Evolutionary conservation across 2,329 filamentous ascomycete genomes (phyloP).

Genomic region (Epichloe glyceriae): DNA sequence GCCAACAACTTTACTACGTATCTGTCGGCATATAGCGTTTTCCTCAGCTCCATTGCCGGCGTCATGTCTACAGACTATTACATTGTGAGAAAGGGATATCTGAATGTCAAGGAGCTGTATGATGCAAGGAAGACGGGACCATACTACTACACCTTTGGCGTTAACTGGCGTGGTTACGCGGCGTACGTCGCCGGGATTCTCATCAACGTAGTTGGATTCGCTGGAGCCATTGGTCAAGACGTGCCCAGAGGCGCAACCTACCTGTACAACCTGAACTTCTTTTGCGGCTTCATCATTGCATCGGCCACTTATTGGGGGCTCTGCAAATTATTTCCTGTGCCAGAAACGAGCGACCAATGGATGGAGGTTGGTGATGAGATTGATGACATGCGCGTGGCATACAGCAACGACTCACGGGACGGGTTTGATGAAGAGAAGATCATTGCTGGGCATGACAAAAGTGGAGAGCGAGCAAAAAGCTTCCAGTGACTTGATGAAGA

Average conservation of each 20-base stretch:
- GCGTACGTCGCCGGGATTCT: conserved; percentile 75
- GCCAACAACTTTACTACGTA: conserved; percentile 85
- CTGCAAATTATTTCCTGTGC: conserved; percentile 57
- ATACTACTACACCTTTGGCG: conserved; percentile 62
- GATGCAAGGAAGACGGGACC: conserved; percentile 50
- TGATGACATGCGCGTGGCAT: conserved; percentile 37
- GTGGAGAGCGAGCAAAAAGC: conserved; percentile 1
- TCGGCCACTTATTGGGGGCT: conserved; percentile 54
- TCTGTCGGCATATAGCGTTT: conserved; percentile 82
- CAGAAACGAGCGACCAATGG: conserved; percentile 64
- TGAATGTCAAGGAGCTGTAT: conserved; percentile 69
- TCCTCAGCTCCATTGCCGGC: conserved; percentile 87
- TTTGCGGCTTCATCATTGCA: conserved; percentile 67
- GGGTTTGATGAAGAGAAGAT: conserved; percentile 26
- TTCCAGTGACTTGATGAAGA: conserved; percentile 7
- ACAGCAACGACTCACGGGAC: conserved; percentile 27
- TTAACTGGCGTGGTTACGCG: conserved; percentile 73
- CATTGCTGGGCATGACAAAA: neutral
- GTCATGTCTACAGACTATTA: conserved; percentile 88
- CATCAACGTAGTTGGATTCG: conserved; percentile 87
- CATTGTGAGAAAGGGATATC: conserved; percentile 66
- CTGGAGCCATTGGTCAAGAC: conserved; percentile 56
- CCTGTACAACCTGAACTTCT: conserved; percentile 86
- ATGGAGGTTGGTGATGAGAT: conserved; percentile 59
- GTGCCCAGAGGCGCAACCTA: conserved; percentile 73